Percentiles rank a stretch among this genome's conserved stretches.
Evolutionary conservation across 2,329 filamentous ascomycete species (phyloP).

Genomic region (Trichoderma sp.): DNA sequence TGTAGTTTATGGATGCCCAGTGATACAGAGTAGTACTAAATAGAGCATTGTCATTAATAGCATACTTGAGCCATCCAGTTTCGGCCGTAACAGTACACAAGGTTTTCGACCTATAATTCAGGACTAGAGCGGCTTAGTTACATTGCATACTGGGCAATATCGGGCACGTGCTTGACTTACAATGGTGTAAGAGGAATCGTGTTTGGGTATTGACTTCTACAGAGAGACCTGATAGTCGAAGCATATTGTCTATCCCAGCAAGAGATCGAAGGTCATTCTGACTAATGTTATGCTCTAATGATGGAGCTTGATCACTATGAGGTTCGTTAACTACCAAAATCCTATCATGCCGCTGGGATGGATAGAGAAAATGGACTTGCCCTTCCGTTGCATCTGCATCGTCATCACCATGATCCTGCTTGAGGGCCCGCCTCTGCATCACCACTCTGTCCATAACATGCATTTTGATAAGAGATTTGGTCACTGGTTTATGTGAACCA

Average conservation of each 20-base stretch:
- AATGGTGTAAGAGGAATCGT: background rate
- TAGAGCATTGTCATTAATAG: background rate
- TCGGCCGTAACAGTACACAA: constrained; percentile 1
- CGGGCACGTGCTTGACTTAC: background rate
- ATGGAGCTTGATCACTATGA: background rate
- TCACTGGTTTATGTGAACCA: background rate
- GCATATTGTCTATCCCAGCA: background rate
- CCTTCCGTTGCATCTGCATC: background rate
- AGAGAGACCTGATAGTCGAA: background rate
- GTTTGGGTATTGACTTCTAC: background rate
- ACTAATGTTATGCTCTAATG: background rate
- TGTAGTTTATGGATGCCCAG: background rate
- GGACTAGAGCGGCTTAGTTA: background rate
- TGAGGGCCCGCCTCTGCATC: background rate
- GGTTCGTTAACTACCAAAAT: background rate
- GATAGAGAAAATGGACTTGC: background rate
- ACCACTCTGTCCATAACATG: constrained; percentile 8
- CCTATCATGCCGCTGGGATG: too few relatives aligned
- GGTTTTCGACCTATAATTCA: background rate
- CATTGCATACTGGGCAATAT: too few relatives aligned
- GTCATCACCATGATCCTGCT: background rate
- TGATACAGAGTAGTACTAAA: background rate
- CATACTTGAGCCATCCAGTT: constrained; percentile 3
- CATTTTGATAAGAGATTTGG: constrained; percentile 3
- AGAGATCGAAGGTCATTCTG: background rate